phyloP scores from a whole-genome alignment of 495 filamentous ascomycete species.

The Cercophora newfieldiana region DNA sequence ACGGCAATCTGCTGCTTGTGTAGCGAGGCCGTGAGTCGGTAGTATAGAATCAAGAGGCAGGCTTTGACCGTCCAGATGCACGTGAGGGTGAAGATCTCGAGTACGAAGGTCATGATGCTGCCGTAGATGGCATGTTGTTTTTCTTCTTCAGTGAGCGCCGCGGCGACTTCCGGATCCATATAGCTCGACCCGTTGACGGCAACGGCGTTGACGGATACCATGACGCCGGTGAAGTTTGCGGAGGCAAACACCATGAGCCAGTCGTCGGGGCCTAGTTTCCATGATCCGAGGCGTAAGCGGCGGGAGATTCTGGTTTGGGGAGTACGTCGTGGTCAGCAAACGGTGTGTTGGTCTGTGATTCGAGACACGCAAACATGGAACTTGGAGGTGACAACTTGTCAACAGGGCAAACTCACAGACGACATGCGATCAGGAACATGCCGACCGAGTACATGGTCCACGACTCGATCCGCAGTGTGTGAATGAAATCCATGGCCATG shows the following conservation, averaged over 20 bases:
- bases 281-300: constrained; percentile 13
- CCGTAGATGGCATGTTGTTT: constrained; percentile 43
- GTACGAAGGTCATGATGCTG: constrained; percentile 47
- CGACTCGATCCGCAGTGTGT: constrained; percentile 16
- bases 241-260: constrained; percentile 17
- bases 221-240: constrained; percentile 25
- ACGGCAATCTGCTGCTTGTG: constrained; percentile 35
- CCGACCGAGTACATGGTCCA: constrained; percentile 18
- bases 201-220: constrained; percentile 47
- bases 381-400: not conserved
- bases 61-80: constrained; percentile 50
- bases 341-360: too few relatives aligned
- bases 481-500: constrained; percentile 17
- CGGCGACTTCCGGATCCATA: constrained; percentile 37
- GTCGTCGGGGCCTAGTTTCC: constrained; percentile 16
- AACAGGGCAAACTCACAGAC: constrained; percentile 17
- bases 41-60: constrained; percentile 55
- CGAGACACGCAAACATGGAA: too few relatives aligned
- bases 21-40: constrained; percentile 47
- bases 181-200: constrained; percentile 48
- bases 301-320: constrained; percentile 10
- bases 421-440: constrained; percentile 15
- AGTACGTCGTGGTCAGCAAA: not conserved
- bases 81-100: constrained; percentile 51
- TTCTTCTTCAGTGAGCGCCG: constrained; percentile 40